Evolutionary conservation across 108 stramenopile genomes (phyloP).

Genomic region (Skeletonema marinoi): DNA sequence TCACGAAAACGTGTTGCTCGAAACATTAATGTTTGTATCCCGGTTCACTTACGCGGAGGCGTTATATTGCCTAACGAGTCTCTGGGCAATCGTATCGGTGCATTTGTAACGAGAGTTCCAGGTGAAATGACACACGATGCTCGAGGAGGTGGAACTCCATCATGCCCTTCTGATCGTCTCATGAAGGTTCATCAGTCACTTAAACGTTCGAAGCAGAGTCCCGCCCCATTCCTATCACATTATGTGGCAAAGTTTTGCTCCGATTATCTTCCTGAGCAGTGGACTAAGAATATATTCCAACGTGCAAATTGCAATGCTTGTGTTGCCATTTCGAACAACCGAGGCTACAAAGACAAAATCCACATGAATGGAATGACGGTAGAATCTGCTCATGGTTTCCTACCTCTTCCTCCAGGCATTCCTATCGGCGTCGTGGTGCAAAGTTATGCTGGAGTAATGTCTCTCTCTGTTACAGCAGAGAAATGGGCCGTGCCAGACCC

Average conservation of each 20-base stretch:
- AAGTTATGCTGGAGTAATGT: conserved; percentile 62
- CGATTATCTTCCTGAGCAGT: conserved; percentile 41
- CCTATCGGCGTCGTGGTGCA: conserved; percentile 79
- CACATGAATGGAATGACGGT: conserved; percentile 74
- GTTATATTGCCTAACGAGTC: conserved; percentile 70
- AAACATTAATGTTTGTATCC: conserved; percentile 71
- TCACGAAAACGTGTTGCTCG: conserved; percentile 17
- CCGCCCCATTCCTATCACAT: conserved; percentile 67
- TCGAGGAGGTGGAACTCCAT: conserved; percentile 9
- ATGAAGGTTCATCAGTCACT: conserved; percentile 58
- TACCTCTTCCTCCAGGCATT: conserved; percentile 84
- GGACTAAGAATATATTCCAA: conserved; percentile 53
- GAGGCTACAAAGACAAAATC: conserved; percentile 60
- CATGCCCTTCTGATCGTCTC: conserved; percentile 55
- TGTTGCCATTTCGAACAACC: conserved; percentile 75
- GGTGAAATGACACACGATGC: conserved; percentile 51
- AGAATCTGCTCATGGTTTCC: conserved; percentile 71
- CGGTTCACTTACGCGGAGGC: conserved; percentile 84
- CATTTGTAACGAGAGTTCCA: conserved; percentile 70
- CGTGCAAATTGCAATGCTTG: conserved; percentile 71
- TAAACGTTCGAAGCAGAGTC: conserved; percentile 58
- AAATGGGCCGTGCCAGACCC: conserved; percentile 86
- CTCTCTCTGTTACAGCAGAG: conserved; percentile 76
- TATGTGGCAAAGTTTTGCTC: conserved; percentile 53
- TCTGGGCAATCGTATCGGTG: conserved; percentile 88